Evolutionary conservation across 2,329 filamentous ascomycete genomes (phyloP), one percentile per base, ranked within the genome.

Genomic region (Aspergillaceae sp.): DNA sequence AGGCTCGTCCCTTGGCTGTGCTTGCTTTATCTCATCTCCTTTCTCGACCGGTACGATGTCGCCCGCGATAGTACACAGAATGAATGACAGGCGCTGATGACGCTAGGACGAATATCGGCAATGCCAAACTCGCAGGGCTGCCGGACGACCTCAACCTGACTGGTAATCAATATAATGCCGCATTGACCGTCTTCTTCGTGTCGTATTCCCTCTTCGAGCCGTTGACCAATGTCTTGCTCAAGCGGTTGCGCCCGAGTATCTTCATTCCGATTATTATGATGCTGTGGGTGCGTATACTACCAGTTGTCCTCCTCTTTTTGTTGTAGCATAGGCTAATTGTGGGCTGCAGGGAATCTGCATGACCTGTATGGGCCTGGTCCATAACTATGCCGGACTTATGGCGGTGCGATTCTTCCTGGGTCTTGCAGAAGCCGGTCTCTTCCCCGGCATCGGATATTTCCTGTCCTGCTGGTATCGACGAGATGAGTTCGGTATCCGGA

Each of bases 241-340:
- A 94, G 68, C 77, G 75, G 11, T 70, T 87, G 50, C 76, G 81
- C 1, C 89, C 89, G 0, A 87, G 83, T 35, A 69, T 90, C 44
- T 95, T 94, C 61, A 80, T 94, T 46, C 85, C 88, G 2, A 71
- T 77, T 30, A 94, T 94, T 59, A 94, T 95, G 84, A 75, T 78
- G 55, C 73, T 77, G 11, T 72, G 68, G 63, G 64, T 67, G 53
- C 30, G 55, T 51, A 7, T 32, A n/a, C 5, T 40, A 7, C n/a
- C 26, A 32, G 9, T 41, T 40, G 3, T 27, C 4, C 8, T 7
- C 7, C 19, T 19, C 19, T 19, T 19, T 19, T 19, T 19, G 19
- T 19, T 19, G 19, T 19, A 19, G 19, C 19, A 19, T 19, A 19
- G 19, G 19, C 19, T 19, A 19, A 19, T 19, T 19, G 19, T 19